Conservation (phyloP, 1,284 basidiomycete species). For the Tetrapyrgos nigripes region DNA sequence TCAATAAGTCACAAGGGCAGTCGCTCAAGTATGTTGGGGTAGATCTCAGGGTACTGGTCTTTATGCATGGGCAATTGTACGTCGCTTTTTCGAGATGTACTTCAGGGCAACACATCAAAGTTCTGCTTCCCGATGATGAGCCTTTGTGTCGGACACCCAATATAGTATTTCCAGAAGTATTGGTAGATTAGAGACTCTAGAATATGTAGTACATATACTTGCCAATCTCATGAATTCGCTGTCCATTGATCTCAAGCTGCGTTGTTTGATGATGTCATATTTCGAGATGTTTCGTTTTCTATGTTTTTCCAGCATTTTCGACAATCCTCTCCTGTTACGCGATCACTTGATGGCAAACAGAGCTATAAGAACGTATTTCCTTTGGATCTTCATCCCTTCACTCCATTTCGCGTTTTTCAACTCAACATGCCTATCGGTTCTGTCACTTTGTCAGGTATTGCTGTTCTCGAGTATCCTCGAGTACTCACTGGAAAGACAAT, state of each 20-base stretch:
- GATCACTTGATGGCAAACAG: background rate
- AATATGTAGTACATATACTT: no score
- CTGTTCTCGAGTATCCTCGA: background rate
- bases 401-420: background rate
- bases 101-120: conserved; percentile 21
- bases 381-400: background rate
- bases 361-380: background rate
- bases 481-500: background rate
- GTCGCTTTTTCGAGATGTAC: conserved; percentile 33
- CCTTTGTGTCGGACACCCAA: conserved; percentile 7
- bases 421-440: background rate
- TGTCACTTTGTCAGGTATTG: background rate
- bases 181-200: background rate
- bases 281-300: background rate
- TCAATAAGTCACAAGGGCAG: conserved; percentile 48
- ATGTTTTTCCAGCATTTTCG: background rate
- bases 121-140: conserved; percentile 21
- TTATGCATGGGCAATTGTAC: conserved; percentile 39
- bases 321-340: background rate
- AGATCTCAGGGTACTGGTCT: conserved; percentile 33
- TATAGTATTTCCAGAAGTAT: conserved; percentile 26
- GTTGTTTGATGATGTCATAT: background rate
- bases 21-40: conserved; percentile 36
- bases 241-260: no score
- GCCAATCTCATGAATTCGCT: background rate